phyloP scores from a whole-genome alignment of 345 rosid genomes.

The Eucalyptus cladocalyx region DNA sequence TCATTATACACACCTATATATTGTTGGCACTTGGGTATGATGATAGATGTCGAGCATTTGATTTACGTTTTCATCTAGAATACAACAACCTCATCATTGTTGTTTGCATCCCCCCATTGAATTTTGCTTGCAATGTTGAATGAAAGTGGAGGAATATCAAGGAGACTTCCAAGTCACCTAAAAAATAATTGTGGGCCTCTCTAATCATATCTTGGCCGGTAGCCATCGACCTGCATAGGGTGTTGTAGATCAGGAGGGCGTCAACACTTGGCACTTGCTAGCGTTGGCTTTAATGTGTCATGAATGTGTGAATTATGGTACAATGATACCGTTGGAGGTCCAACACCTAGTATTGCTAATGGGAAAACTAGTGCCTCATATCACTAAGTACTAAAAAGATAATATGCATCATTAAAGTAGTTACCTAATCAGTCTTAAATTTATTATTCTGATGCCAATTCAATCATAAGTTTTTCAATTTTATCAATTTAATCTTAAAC shows the following conservation, averaged over 20 bases:
- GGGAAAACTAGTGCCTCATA: not conserved
- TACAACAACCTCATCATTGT: not conserved
- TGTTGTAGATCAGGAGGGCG: not conserved
- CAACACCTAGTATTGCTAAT: not conserved
- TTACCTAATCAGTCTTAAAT: not conserved
- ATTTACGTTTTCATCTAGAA: not conserved
- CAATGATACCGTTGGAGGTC: not conserved
- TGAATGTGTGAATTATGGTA: not conserved
- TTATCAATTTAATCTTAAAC: not conserved
- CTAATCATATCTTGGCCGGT: not conserved
- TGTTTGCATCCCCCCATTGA: not conserved
- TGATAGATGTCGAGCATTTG: not conserved
- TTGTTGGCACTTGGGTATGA: not conserved
- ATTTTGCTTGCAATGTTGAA: not conserved
- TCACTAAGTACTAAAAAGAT: not conserved
- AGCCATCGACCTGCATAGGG: not conserved
- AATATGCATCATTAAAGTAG: not conserved
- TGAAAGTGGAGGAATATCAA: not conserved
- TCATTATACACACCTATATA: not conserved
- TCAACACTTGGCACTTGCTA: not conserved
- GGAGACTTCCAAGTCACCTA: not conserved
- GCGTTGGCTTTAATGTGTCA: not conserved
- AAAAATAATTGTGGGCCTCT: not conserved
- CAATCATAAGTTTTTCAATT: not conserved
- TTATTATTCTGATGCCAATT: rapidly evolving